Base-by-base conservation (phyloP, 2,329 filamentous ascomycete species). In the Myriosclerotinia duriaeana region DNA sequence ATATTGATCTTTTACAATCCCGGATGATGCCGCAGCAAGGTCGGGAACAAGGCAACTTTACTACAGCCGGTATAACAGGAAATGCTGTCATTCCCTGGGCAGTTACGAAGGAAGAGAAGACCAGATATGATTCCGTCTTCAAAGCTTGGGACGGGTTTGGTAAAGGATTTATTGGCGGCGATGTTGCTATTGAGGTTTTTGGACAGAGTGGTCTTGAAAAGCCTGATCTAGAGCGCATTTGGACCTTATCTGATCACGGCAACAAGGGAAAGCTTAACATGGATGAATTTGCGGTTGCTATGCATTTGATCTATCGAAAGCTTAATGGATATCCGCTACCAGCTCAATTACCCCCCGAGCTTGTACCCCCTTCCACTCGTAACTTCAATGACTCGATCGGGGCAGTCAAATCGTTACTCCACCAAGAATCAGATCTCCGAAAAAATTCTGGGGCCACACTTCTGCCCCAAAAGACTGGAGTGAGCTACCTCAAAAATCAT, bases 301-400 rank as follows among this genome's bases (percentile, higher is more conserved):
- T 99, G 95, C 95, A 99, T 84, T 81, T 99, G 79, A 99, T 99
- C 74, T 99, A 99, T 80, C 87, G 95, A 73, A 97, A 96, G 77
- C 84, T 99, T 64, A 98, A 99, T 74, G 94, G 94, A 46, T 98
- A 98, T 75, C 93, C 94, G 1, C 84, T 98, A 42, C 95, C 95
- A 20, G 91, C 88, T 74, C 89, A 89, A 54, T 84, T 99, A 14
- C 95, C 95, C 11, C 87, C 95, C 0, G 95, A 99, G 81, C 86
- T 99, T 68, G 89, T 98, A 8, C 95, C 95, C 30, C 95, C 95
- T 1, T 98, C 95, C 1, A 97, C 94, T 14, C 87, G 94, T 70
- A 97, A 97, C 78, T 86, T 99, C 74, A 94, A 89, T 73, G 91
- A 93, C 74, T 96, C 95, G 5, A 93, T 99, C 69, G 94, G 93